Conservation (phyloP, 2,329 filamentous ascomycete genomes). For the Colletotrichum lini region DNA sequence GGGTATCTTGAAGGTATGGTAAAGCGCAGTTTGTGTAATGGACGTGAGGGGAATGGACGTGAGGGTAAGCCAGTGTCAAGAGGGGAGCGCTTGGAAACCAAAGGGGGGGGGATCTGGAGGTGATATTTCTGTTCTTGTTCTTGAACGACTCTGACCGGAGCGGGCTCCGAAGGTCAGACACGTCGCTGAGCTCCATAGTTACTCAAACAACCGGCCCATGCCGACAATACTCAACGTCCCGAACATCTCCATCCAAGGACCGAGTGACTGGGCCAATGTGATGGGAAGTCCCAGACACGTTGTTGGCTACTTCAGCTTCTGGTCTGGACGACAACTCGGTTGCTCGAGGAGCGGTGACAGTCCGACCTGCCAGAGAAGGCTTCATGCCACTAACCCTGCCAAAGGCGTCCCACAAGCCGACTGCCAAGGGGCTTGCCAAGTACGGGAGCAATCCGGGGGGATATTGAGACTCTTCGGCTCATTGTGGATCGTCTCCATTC, state of each 20-base stretch:
- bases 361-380: constrained; percentile 1
- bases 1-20: constrained; percentile 23
- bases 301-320: neutral
- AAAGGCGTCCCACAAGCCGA: constrained; percentile 12
- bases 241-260: neutral
- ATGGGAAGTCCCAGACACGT: constrained; percentile 18
- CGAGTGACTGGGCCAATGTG: constrained; percentile 10
- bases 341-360: constrained; percentile 24
- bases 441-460: constrained; percentile 18
- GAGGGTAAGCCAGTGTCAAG: constrained; percentile 4
- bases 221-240: neutral
- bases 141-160: neutral
- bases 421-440: constrained; percentile 30
- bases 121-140: constrained; percentile 16
- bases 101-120: neutral
- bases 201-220: neutral
- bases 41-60: constrained; percentile 7
- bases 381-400: neutral
- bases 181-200: neutral
- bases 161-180: neutral
- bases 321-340: neutral
- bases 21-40: neutral
- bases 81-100: neutral
- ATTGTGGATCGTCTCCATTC: constrained; percentile 3
- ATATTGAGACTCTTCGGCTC: neutral